These are phyloP conservation scores for Ustilago sp. DNA, from an alignment of 1,284 basidiomycete genomes.

Conservation along the genomic window DNA sequence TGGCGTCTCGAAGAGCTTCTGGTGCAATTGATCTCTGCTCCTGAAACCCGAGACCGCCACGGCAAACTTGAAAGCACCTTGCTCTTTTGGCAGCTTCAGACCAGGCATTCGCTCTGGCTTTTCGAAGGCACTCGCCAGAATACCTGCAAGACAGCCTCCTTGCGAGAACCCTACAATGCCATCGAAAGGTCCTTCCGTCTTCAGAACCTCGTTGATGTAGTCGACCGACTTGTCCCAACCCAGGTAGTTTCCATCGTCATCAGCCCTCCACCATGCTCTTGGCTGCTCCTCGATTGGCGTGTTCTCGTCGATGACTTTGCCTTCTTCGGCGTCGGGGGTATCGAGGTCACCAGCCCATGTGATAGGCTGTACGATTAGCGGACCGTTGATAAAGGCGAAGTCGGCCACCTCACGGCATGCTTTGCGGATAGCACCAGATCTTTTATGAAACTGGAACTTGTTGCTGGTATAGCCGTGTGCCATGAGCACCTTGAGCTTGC, in stretches of 20 bases:
- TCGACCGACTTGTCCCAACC: slow-evolving; percentile 59
- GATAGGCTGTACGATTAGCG: slow-evolving; percentile 63
- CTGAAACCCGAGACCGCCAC: slow-evolving; percentile 66
- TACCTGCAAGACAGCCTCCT: slow-evolving; percentile 58
- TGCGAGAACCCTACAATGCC: slow-evolving; percentile 67
- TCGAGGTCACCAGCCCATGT: slow-evolving; percentile 56
- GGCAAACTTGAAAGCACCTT: slow-evolving; percentile 59
- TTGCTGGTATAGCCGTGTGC: slow-evolving; percentile 68
- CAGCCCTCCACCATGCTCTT: slow-evolving; percentile 65
- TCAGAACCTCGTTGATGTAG: slow-evolving; percentile 55
- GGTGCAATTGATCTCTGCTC: slow-evolving; percentile 49
- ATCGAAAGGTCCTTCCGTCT: slow-evolving; percentile 65
- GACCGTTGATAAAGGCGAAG: slow-evolving; percentile 64
- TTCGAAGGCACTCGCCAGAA: slow-evolving; percentile 64
- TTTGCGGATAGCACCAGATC: slow-evolving; percentile 63
- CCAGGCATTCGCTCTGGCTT: slow-evolving; percentile 54
- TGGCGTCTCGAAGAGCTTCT: slow-evolving; percentile 54
- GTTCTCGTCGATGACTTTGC: slow-evolving; percentile 48
- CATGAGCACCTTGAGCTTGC: slow-evolving; percentile 61
- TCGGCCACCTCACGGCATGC: slow-evolving; percentile 65
- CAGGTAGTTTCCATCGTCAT: slow-evolving; percentile 55
- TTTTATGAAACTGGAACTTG: slow-evolving; percentile 54
- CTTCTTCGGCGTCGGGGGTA: slow-evolving; percentile 53
- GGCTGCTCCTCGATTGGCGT: slow-evolving; percentile 67
- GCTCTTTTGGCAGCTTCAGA: slow-evolving; percentile 38